These are phyloP conservation scores for Globisporangium apiculatum DNA, from an alignment of 352 stramenopile genomes.

Conservation along the genomic window DNA sequence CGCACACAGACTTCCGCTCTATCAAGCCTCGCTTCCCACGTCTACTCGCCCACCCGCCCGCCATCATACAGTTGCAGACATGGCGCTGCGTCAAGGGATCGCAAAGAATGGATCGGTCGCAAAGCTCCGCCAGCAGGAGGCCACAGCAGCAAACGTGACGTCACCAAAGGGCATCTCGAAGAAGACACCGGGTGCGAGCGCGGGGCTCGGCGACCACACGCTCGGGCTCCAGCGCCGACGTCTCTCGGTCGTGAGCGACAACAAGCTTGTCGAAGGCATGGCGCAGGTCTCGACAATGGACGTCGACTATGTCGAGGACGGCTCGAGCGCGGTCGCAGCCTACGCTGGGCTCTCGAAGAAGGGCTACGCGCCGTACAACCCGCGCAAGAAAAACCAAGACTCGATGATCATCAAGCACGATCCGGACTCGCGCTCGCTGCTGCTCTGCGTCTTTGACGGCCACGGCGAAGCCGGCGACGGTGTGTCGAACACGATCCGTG, in stretches of 20 bases:
- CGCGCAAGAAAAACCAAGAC: constrained; percentile 98
- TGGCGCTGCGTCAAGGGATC: constrained; percentile 30
- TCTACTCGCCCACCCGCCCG: too few relatives aligned
- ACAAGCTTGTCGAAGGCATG: constrained; percentile 79
- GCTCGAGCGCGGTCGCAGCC: constrained; percentile 44
- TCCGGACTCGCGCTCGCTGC: constrained; percentile 83
- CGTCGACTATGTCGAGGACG: constrained; percentile 58
- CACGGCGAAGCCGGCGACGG: constrained; percentile 94
- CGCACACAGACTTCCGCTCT: too few relatives aligned
- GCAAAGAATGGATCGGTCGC: constrained; percentile 41
- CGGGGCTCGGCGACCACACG: constrained; percentile 37
- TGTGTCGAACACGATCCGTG: constrained; percentile 88
- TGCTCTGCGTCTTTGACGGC: constrained; percentile 95
- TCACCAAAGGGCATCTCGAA: constrained; percentile 76
- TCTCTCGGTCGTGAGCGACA: constrained; percentile 72
- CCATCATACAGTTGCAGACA: not conserved
- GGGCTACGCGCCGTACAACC: constrained; percentile 90
- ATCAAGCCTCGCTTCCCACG: too few relatives aligned
- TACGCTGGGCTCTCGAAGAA: constrained; percentile 81
- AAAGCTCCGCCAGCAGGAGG: constrained; percentile 58
- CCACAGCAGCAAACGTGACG: constrained; percentile 56
- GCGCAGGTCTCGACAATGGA: constrained; percentile 51
- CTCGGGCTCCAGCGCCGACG: constrained; percentile 57
- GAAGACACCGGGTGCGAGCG: constrained; percentile 50
- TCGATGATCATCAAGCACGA: constrained; percentile 94